Percentiles rank a stretch among this genome's conserved stretches.
These are phyloP conservation scores for Medicago lupulina DNA, from an alignment of 306 rosid genomes.

Conservation along the genomic window DNA sequence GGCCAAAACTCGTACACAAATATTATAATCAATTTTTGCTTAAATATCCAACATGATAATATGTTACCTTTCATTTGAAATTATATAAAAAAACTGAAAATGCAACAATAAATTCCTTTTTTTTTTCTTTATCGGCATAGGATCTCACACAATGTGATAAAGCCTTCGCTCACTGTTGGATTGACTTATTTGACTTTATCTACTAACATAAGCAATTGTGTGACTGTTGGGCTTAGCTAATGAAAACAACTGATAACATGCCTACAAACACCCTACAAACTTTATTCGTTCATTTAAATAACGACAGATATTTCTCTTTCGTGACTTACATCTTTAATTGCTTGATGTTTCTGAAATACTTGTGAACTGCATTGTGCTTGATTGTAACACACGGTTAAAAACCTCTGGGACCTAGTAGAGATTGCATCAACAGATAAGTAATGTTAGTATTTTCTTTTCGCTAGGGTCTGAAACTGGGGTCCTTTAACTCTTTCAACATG, in stretches of 20 bases:
- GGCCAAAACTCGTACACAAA: not conserved
- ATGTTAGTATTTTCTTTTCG: not conserved
- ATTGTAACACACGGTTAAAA: slow-evolving; percentile 79
- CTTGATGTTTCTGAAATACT: slow-evolving; percentile 86
- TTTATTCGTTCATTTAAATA: slow-evolving; percentile 25
- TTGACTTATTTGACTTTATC: too few relatives aligned
- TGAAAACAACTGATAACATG: too few relatives aligned
- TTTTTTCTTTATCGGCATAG: not conserved
- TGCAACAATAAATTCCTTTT: not conserved
- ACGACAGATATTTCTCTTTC: slow-evolving; percentile 34
- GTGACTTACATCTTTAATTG: slow-evolving; percentile 92
- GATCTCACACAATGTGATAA: not conserved
- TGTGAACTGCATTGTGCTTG: slow-evolving; percentile 79
- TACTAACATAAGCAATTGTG: too few relatives aligned
- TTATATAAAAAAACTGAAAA: slow-evolving; percentile 11
- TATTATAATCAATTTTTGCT: not conserved
- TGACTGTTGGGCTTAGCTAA: too few relatives aligned
- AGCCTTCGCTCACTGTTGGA: not conserved
- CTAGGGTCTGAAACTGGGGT: not conserved
- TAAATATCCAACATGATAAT: slow-evolving; percentile 24
- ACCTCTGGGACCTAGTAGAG: slow-evolving; percentile 80
- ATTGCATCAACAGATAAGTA: slow-evolving; percentile 32
- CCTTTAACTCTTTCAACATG: not conserved
- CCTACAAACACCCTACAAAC: slow-evolving; percentile 18
- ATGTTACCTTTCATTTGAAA: slow-evolving; percentile 21